Conservation (phyloP, 2,329 filamentous ascomycete genomes). For the Sporothrix globosa region DNA sequence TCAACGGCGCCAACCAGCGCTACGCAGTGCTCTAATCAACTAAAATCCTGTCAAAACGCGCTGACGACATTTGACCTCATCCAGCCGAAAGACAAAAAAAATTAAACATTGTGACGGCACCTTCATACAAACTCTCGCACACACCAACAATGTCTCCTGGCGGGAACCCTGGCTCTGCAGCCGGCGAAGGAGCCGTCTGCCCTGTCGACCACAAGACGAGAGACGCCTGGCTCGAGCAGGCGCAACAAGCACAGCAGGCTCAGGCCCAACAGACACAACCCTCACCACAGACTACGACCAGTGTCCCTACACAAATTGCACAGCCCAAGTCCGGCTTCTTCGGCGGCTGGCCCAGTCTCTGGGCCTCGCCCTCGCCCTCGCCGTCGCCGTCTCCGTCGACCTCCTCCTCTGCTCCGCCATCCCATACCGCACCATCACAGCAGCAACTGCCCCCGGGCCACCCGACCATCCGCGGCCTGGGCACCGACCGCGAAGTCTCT, state of each 20-base stretch:
- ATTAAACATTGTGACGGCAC: not conserved
- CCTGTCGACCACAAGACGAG: conserved; percentile 91
- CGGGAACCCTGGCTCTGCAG: conserved; percentile 14
- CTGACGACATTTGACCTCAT: not conserved
- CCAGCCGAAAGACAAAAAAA: not conserved
- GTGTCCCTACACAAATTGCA: not conserved
- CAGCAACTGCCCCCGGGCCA: conserved; percentile 17
- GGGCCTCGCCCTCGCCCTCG: conserved; percentile 17
- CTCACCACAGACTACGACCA: not conserved
- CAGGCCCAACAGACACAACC: not conserved
- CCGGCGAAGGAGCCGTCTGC: conserved; percentile 52
- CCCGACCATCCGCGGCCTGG: conserved; percentile 50
- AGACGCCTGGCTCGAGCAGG: conserved; percentile 80
- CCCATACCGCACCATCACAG: not conserved
- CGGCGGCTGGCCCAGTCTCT: conserved; percentile 30
- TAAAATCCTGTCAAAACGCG: conserved; percentile 12
- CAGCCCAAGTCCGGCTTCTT: conserved; percentile 26
- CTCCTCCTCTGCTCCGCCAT: not conserved
- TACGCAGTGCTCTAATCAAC: not conserved
- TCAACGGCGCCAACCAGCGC: not conserved
- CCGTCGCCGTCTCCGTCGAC: not conserved
- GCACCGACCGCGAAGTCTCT: conserved; percentile 72
- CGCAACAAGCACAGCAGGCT: conserved; percentile 46
- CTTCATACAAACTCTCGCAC: not conserved
- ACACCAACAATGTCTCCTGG: conserved; percentile 5